These are phyloP conservation scores for Botrytis porri DNA, from an alignment of 2,329 filamentous ascomycete species.

Conservation along the genomic window DNA sequence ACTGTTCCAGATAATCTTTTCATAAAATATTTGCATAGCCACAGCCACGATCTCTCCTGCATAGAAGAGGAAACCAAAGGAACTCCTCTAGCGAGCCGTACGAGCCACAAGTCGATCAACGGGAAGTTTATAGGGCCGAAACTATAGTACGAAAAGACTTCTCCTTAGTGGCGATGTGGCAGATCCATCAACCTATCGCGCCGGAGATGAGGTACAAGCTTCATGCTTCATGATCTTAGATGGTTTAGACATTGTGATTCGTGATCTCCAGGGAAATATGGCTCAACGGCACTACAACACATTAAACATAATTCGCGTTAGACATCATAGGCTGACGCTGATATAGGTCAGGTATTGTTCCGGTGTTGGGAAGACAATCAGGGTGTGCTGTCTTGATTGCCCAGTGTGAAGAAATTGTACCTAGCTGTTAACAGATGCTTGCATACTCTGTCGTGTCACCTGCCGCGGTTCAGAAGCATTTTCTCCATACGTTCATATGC, in stretches of 20 bases:
- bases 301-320: not conserved
- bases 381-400: not conserved
- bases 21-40: not conserved
- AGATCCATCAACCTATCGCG: not conserved
- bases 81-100: not conserved
- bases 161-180: not conserved
- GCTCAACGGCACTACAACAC: not conserved
- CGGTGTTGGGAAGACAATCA: not conserved
- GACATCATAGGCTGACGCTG: not conserved
- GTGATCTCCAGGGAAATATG: not conserved
- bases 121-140: not conserved
- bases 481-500: conserved; percentile 12
- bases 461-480: not conserved
- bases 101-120: not conserved
- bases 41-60: not conserved
- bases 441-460: not conserved
- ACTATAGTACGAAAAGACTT: not conserved
- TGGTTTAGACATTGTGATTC: not conserved
- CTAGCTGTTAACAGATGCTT: conserved; percentile 4
- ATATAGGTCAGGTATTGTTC: not conserved
- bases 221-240: not conserved
- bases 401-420: not conserved
- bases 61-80: not conserved
- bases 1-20: not conserved
- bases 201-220: conserved; percentile 9